Evolutionary conservation across 2,329 filamentous ascomycete species (phyloP).

Genomic region (Aureobasidium subglaciale): DNA sequence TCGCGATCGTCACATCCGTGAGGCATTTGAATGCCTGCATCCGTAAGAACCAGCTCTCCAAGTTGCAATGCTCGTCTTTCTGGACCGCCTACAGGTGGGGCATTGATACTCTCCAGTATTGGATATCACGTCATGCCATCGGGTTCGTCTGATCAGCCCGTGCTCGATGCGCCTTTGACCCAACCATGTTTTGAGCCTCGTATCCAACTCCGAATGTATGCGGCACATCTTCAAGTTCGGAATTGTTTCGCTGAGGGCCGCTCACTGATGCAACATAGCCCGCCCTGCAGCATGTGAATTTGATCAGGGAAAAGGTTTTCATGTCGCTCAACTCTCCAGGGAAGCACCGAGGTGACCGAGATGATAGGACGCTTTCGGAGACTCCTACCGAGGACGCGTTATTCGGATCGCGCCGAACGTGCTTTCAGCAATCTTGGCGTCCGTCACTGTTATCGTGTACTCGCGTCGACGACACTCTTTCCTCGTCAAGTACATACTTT

Average conservation of each 20-base stretch:
- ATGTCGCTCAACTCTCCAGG: no score
- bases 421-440: background rate
- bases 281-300: no score
- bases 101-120: no score
- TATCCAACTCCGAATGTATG: background rate
- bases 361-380: background rate
- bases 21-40: no score
- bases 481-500: background rate
- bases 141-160: background rate
- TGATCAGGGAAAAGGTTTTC: no score
- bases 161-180: background rate
- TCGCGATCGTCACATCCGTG: no score
- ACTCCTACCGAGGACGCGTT: background rate
- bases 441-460: background rate
- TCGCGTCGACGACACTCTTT: background rate
- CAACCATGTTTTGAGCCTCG: background rate
- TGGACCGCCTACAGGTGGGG: no score
- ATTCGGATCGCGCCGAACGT: background rate
- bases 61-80: no score
- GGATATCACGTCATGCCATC: background rate
- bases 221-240: background rate
- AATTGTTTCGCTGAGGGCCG: background rate
- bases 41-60: no score
- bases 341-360: background rate
- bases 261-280: background rate